Percentiles rank a stretch among this genome's conserved stretches.
Evolutionary conservation across 495 filamentous ascomycete species (phyloP).

Genomic region (Zalerion maritima): DNA sequence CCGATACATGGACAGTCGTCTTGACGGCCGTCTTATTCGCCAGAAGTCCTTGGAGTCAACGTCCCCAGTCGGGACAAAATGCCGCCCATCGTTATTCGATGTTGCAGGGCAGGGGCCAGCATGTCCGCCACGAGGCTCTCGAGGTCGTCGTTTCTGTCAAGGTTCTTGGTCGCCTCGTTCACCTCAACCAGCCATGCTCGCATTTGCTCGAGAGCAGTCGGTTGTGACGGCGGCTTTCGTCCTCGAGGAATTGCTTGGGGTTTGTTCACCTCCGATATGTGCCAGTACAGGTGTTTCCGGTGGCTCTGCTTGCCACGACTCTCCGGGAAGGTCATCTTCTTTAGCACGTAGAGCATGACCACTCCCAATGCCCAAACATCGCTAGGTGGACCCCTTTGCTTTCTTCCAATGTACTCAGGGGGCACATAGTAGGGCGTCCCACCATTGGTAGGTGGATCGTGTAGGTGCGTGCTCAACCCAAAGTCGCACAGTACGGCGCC

Average conservation of each 20-base stretch:
- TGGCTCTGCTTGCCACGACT: conserved; percentile 24
- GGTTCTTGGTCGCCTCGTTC: conserved; percentile 18
- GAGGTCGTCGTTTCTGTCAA: conserved; percentile 23
- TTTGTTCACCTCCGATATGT: conserved; percentile 26
- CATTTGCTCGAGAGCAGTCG: conserved; percentile 27
- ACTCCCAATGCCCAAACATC: conserved; percentile 37
- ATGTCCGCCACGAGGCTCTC: conserved; percentile 29
- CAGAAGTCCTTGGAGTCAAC: no score
- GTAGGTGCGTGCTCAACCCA: conserved; percentile 25
- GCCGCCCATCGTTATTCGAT: conserved; percentile 29
- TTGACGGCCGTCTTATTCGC: no score
- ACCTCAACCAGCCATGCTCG: conserved; percentile 31
- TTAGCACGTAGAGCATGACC: conserved; percentile 33
- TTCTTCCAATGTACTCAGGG: conserved; percentile 32
- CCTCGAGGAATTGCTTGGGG: conserved; percentile 4
- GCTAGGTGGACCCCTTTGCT: conserved; percentile 28
- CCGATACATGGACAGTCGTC: no score
- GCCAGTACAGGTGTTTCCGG: conserved; percentile 30
- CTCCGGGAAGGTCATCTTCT: conserved; percentile 31
- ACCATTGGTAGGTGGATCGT: conserved; percentile 24
- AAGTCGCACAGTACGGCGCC: conserved; percentile 36
- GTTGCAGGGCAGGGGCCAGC: conserved; percentile 26
- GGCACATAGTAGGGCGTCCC: conserved; percentile 37
- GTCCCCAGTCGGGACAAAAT: no score
- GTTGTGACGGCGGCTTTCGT: conserved; percentile 1